Base-by-base conservation (phyloP, 2,329 filamentous ascomycete genomes). In the Scortechinia acanthostroma region DNA sequence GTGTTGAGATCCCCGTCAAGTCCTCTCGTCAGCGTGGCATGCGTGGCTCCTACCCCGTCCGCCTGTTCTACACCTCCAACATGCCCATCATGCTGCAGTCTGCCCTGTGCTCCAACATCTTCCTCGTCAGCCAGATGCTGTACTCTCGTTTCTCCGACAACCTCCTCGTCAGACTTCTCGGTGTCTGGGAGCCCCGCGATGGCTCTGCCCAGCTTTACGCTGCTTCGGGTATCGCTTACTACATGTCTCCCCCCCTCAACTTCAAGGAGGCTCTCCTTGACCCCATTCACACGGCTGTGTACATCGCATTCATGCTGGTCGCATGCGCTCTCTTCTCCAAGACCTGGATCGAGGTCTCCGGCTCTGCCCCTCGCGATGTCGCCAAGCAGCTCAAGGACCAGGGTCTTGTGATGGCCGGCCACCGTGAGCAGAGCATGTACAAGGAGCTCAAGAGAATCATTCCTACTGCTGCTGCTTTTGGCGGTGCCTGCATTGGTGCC, bases 31-130 rank as follows among this genome's bases (percentile, higher is more conserved):
- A 98, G 80, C 91, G 93, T 77, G 93, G 93, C 69, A 93, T 95
- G 65, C 91, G 93, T 60, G 94, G 91, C 61, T 95, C 91, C 33
- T 98, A 97, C 80, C 93, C 93, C 59, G 83, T 98, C 67, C 91
- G 94, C 62, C 88, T 98, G 49, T 98, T 98, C 83, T 98, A 98
- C 76, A 98, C 93, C 64, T 96, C 91, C 67, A 98, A 98, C 86
- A 98, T 98, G 94, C 93, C 93, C 63, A 98, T 98, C 73, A 98
- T 98, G 93, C 80, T 98, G 66, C 94, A 98, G 76, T 97, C 91
- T 42, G 93, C 93, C 56, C 82, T 98, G 55, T 95, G 89, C 55
- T 96, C 91, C 77, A 98, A 98, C 78, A 82, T 98, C 71, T 98
- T 98, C 83, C 76, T 98, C 53, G 90, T 98, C 73, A 93, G 87